Conservation (phyloP, 768 basidiomycete genomes). For the Boletus speciosus region DNA sequence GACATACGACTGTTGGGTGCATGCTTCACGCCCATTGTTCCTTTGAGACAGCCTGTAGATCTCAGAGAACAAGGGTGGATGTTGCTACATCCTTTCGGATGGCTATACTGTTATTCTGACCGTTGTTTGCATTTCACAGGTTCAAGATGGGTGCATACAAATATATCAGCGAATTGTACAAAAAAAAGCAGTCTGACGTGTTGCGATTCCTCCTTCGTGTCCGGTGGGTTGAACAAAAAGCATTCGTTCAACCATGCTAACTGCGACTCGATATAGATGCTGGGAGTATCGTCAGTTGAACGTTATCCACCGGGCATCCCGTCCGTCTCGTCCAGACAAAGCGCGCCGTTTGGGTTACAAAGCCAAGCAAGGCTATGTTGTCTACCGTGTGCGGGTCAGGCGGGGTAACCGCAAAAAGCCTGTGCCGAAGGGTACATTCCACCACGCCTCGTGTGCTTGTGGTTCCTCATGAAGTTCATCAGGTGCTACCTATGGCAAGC, state of each 20-base stretch:
- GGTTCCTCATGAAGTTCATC: background rate
- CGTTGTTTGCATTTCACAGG: slow-evolving; percentile 24
- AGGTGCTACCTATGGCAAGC: slow-evolving; percentile 99
- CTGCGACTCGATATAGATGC: slow-evolving; percentile 50
- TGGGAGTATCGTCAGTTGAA: slow-evolving; percentile 99
- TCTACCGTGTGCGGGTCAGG: slow-evolving; percentile 97
- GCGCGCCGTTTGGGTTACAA: slow-evolving; percentile 98
- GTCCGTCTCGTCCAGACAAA: slow-evolving; percentile 98
- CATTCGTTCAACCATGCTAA: slow-evolving; percentile 2
- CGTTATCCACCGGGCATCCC: slow-evolving; percentile 96
- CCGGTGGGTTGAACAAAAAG: slow-evolving; percentile 49
- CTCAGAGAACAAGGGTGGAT: slow-evolving; percentile 24
- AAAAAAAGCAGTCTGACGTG: slow-evolving; percentile 97
- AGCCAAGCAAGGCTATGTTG: slow-evolving; percentile 98
- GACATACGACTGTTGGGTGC: background rate
- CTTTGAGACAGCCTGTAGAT: background rate
- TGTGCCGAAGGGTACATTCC: slow-evolving; percentile 81
- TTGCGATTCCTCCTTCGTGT: slow-evolving; percentile 97
- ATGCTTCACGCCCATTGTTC: slow-evolving; percentile 1
- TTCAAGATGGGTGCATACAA: slow-evolving; percentile 90
- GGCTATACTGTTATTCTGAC: slow-evolving; percentile 9
- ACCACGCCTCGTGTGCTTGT: background rate
- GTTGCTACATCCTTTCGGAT: slow-evolving; percentile 16
- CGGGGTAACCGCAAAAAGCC: slow-evolving; percentile 99
- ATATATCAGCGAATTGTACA: slow-evolving; percentile 96